These are phyloP conservation scores for Vitis riparia DNA, from an alignment of 164 flowering plant genomes.

Conservation along the genomic window DNA sequence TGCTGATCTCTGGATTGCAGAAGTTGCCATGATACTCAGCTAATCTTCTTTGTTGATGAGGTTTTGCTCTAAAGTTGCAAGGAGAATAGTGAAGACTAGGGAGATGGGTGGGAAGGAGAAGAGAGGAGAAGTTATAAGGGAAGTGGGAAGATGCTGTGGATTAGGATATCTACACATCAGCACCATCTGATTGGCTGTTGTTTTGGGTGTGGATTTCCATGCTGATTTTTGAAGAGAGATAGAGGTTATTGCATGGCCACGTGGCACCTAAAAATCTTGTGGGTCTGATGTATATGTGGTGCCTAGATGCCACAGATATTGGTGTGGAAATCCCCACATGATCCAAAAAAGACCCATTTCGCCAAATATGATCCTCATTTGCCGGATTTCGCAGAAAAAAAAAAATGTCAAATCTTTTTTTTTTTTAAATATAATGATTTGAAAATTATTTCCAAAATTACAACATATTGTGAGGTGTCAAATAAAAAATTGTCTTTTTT, in stretches of 20 bases:
- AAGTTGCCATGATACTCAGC: constrained; percentile 43
- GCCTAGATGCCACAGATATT: not conserved
- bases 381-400: too few relatives aligned
- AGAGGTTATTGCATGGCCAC: constrained; percentile 28
- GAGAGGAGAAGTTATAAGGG: constrained; percentile 14
- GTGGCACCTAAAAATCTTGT: constrained; percentile 23
- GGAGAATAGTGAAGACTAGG: not conserved
- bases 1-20: constrained; percentile 53
- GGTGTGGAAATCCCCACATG: too few relatives aligned
- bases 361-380: too few relatives aligned
- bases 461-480: too few relatives aligned
- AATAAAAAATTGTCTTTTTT: too few relatives aligned
- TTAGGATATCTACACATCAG: constrained; percentile 44
- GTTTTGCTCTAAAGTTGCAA: not conserved
- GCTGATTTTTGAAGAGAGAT: constrained; percentile 17
- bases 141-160: constrained; percentile 32
- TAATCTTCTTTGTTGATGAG: not conserved
- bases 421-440: too few relatives aligned
- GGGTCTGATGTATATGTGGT: not conserved
- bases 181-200: constrained; percentile 39
- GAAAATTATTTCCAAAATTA: too few relatives aligned
- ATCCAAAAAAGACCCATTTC: too few relatives aligned
- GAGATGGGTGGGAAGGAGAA: not conserved
- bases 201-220: constrained; percentile 25
- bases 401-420: too few relatives aligned